A percentile compares a stretch with the other conserved stretches of the same genome.
phyloP scores from a whole-genome alignment of 345 rosid species.

The Populus deltoides region DNA sequence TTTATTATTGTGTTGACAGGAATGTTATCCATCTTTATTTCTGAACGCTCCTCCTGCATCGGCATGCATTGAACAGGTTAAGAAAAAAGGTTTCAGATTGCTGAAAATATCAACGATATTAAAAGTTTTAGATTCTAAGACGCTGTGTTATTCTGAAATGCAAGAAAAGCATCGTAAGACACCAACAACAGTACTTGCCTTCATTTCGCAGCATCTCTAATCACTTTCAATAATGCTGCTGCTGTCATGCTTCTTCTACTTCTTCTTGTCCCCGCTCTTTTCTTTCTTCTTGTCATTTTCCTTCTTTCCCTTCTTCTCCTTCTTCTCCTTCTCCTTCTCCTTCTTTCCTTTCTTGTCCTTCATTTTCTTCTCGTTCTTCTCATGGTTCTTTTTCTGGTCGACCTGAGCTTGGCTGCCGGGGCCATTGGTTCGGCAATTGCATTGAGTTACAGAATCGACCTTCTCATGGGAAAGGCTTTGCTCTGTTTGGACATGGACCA shows the following conservation, averaged over 20 bases:
- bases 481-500: background rate
- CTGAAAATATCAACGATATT: background rate
- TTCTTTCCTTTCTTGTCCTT: background rate
- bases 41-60: background rate
- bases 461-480: background rate
- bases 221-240: background rate
- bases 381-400: background rate
- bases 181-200: background rate
- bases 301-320: background rate
- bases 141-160: no score
- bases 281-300: background rate
- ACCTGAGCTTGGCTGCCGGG: background rate
- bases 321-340: background rate
- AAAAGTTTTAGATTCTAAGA: no score
- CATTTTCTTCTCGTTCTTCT: background rate
- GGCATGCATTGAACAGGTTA: background rate
- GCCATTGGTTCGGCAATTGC: background rate
- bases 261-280: background rate
- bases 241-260: conserved; percentile 9
- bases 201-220: no score
- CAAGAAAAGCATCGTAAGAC: no score
- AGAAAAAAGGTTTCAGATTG: background rate
- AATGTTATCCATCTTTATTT: background rate
- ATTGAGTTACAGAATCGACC: background rate
- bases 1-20: background rate